Evolutionary conservation across 2,329 filamentous ascomycete genomes (phyloP), one percentile per base, ranked within the genome.

Genomic region (Sporothrix pseudoabietina): DNA sequence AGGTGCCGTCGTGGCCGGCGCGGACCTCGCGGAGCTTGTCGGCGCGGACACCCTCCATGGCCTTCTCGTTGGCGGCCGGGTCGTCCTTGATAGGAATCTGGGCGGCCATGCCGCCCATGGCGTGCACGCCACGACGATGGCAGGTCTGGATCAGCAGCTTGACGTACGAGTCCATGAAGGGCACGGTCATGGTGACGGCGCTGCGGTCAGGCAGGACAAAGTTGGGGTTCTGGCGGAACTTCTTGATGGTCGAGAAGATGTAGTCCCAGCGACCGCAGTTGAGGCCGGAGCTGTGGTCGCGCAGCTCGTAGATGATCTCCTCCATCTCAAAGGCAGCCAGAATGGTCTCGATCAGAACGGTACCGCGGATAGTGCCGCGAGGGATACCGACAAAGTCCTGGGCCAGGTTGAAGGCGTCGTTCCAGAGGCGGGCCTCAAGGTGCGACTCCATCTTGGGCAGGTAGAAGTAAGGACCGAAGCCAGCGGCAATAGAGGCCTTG

Each of bases 251-350:
- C 82, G 92, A 96, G 88, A 99, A 99, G 85, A 99, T 98, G 87
- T 99, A 99, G 82, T 99, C 96, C 96, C 96, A 99, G 78, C 96
- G 92, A 77, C 96, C 96, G 84, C 96, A 98, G 90, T 99, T 99
- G 80, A 99, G 89, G 66, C 96, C 96, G 7, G 95, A 92, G 82
- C 91, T 95, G 87, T 99, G 96, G 81, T 98, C 95, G 75, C 96
- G 92, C 77, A 99, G 91, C 86, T 98, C 96, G 83, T 98, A 99
- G 84, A 99, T 98, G 84, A 99, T 98, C 90, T 99, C 96, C 79
- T 99, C 96, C 96, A 99, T 99, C 87, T 99, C 96, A 80, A 99
- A 99, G 19, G 95, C 96, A 57, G 96, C 96, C 59, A 95, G 88
- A 82, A 99, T 98, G 73, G 96, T 98, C 88, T 99, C 96, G 80